Conservation (phyloP, 441 rosid genomes). For the Viola pubescens region DNA sequence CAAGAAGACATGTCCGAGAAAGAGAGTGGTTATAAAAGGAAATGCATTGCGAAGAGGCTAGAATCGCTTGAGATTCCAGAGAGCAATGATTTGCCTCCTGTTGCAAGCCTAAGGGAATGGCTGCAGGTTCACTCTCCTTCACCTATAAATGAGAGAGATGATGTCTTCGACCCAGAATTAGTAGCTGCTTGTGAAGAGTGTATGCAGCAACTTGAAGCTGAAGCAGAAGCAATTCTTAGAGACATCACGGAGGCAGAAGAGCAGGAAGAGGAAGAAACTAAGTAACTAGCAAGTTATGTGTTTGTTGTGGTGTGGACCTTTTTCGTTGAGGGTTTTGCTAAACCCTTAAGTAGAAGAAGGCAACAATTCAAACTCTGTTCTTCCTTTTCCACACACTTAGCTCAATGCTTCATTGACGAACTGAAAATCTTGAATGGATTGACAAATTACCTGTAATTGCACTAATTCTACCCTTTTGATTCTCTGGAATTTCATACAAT, state of each 20-base stretch:
- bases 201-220: constrained; percentile 37
- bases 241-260: constrained; percentile 24
- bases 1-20: constrained; percentile 12
- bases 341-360: too few species aligned
- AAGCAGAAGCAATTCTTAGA: constrained; percentile 31
- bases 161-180: constrained; percentile 29
- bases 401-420: too few species aligned
- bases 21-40: constrained; percentile 23
- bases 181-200: constrained; percentile 30
- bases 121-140: constrained; percentile 18
- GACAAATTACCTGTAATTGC: too few species aligned
- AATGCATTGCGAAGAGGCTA: constrained; percentile 24
- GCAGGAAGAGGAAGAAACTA: constrained; percentile 1
- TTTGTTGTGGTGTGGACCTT: too few species aligned
- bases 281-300: too few species aligned
- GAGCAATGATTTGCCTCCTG: constrained; percentile 22
- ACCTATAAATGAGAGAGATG: constrained; percentile 12
- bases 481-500: too few species aligned
- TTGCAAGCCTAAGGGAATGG: constrained; percentile 26
- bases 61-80: constrained; percentile 25
- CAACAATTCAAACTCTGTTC: too few species aligned
- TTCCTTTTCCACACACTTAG: too few species aligned
- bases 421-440: too few species aligned
- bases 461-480: too few species aligned
- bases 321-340: too few species aligned